phyloP scores from a whole-genome alignment of 2,329 filamentous ascomycete genomes.

The Cladophialophora yegresii region DNA sequence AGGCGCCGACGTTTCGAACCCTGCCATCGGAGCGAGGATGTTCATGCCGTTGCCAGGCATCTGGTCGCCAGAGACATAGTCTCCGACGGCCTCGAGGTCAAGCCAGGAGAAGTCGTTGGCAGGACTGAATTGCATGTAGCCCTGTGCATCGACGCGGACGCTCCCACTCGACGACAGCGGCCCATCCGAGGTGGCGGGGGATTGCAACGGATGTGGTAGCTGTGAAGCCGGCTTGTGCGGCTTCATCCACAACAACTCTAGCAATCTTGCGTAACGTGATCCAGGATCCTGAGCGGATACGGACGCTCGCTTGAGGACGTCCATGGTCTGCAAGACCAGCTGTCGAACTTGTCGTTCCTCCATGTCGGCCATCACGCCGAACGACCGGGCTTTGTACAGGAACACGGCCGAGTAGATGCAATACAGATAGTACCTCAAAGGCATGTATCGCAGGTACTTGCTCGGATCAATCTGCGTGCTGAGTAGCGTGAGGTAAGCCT shows the following conservation, averaged over 20 bases:
- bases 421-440: conserved; percentile 63
- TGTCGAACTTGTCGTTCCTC: conserved; percentile 60
- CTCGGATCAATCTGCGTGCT: conserved; percentile 62
- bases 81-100: conserved; percentile 61
- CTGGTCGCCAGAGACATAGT: conserved; percentile 55
- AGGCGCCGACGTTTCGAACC: conserved; percentile 23
- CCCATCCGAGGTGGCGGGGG: conserved; percentile 38
- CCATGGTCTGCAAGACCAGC: conserved; percentile 61
- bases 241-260: conserved; percentile 61
- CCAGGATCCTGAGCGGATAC: conserved; percentile 62
- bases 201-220: conserved; percentile 32
- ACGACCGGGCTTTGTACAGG: conserved; percentile 64
- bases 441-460: conserved; percentile 64
- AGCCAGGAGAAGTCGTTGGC: conserved; percentile 64
- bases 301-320: conserved; percentile 61
- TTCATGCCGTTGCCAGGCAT: conserved; percentile 26
- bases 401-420: conserved; percentile 66
- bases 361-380: conserved; percentile 59
- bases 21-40: conserved; percentile 29
- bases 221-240: conserved; percentile 36
- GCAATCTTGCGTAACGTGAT: conserved; percentile 61
- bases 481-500: conserved; percentile 61
- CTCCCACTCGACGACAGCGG: conserved; percentile 39
- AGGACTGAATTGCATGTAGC: conserved; percentile 48
- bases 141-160: conserved; percentile 35